A percentile compares a stretch with the other conserved stretches of the same genome.
These are phyloP conservation scores for Chalciporus pseudorubinellus DNA, from an alignment of 768 basidiomycete genomes.

Conservation along the genomic window DNA sequence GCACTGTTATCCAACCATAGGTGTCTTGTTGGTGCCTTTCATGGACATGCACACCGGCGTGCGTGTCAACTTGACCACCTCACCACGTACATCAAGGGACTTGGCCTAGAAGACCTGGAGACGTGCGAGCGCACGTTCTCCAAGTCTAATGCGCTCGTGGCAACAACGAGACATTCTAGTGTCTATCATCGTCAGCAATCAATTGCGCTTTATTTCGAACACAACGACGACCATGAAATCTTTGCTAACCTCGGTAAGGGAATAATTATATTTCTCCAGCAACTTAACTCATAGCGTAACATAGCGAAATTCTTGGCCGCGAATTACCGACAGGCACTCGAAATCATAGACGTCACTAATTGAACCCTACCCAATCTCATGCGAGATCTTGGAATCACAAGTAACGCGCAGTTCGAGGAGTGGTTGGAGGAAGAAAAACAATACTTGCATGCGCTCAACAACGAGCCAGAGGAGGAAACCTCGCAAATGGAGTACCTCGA, in stretches of 20 bases:
- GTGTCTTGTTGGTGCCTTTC: conserved; percentile 18
- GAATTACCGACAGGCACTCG: conserved; percentile 29
- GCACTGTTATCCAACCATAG: neutral
- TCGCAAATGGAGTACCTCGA: conserved; percentile 16
- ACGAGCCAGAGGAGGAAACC: conserved; percentile 8
- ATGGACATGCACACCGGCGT: conserved; percentile 23
- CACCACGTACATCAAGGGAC: conserved; percentile 11
- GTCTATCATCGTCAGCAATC: conserved; percentile 20
- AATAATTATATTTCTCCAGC: no score
- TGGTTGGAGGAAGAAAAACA: conserved; percentile 11
- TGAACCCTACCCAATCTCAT: neutral
- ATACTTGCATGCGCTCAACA: neutral
- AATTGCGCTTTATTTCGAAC: neutral
- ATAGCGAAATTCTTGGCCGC: conserved; percentile 12
- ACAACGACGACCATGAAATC: no score
- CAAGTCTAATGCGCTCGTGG: conserved; percentile 15
- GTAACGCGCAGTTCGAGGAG: neutral
- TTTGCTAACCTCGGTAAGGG: no score
- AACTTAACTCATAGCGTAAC: no score
- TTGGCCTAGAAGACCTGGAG: conserved; percentile 22
- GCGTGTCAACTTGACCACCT: conserved; percentile 21
- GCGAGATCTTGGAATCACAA: conserved; percentile 4
- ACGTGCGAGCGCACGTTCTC: conserved; percentile 19
- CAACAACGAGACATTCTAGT: conserved; percentile 9
- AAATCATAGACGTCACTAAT: conserved; percentile 6